phyloP scores from a whole-genome alignment of 1,284 basidiomycete genomes.

The Vanrija sp. region DNA sequence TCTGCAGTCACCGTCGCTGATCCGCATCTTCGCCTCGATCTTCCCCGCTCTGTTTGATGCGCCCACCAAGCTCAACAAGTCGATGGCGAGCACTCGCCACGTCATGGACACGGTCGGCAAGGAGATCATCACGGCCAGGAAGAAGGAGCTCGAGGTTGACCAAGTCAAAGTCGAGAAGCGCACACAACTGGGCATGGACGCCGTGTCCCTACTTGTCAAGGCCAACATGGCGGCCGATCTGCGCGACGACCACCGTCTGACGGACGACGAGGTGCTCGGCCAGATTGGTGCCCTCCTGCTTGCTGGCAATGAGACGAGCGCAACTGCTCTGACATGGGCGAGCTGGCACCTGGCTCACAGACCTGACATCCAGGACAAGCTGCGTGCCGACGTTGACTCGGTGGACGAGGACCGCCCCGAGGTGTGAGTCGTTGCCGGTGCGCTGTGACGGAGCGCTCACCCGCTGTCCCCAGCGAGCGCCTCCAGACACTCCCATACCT shows the following conservation, averaged over 20 bases:
- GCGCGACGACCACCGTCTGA: conserved; percentile 59
- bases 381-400: conserved; percentile 57
- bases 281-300: conserved; percentile 69
- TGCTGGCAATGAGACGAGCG: conserved; percentile 70
- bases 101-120: not conserved
- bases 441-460: conserved; percentile 31
- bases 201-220: conserved; percentile 52
- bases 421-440: not conserved
- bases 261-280: conserved; percentile 63
- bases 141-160: conserved; percentile 23
- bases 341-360: conserved; percentile 62
- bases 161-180: conserved; percentile 40
- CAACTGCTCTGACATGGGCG: conserved; percentile 66
- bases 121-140: conserved; percentile 28
- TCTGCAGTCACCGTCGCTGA: too few species aligned
- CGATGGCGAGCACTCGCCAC: not conserved
- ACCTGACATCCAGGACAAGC: conserved; percentile 55
- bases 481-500: conserved; percentile 55
- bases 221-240: conserved; percentile 58
- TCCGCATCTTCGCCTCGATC: too few species aligned
- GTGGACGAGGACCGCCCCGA: conserved; percentile 45
- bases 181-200: conserved; percentile 51
- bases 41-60: too few species aligned
- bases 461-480: not conserved
- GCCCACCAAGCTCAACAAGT: not conserved